A percentile compares a stretch with the other conserved stretches of the same genome.
Conservation (phyloP, 768 basidiomycete species). For the Kwoniella shandongensis region DNA sequence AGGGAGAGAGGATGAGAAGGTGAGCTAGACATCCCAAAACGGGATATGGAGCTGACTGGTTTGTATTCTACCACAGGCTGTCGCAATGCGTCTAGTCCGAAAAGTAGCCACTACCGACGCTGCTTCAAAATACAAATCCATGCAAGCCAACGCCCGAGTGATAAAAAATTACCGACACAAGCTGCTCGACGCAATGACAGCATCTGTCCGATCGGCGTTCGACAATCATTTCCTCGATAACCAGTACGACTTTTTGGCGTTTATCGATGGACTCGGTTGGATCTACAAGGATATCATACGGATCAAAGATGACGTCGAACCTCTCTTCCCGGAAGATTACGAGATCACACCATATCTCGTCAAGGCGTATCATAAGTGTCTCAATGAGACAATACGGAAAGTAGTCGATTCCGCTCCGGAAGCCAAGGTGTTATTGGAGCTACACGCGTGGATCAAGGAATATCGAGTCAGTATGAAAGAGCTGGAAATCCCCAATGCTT, state of each 20-base stretch:
- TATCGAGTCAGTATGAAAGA: constrained; percentile 95
- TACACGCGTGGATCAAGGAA: constrained; percentile 94
- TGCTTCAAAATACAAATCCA: constrained; percentile 86
- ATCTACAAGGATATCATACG: constrained; percentile 91
- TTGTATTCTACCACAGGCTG: constrained; percentile 62
- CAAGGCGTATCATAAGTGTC: constrained; percentile 82
- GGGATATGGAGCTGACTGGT: constrained; percentile 9
- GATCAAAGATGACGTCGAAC: constrained; percentile 84
- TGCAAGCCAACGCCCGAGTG: constrained; percentile 86
- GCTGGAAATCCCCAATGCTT: constrained; percentile 74
- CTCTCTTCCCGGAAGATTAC: constrained; percentile 88
- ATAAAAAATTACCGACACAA: constrained; percentile 95
- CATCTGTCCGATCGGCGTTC: constrained; percentile 72
- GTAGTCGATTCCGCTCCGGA: constrained; percentile 75
- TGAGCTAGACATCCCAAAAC: constrained; percentile 43
- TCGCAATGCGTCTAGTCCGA: constrained; percentile 89
- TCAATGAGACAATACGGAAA: constrained; percentile 70
- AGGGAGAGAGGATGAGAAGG: constrained; percentile 92
- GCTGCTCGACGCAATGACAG: constrained; percentile 73
- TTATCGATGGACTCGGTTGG: constrained; percentile 79
- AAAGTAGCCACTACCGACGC: constrained; percentile 90
- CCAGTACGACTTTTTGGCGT: constrained; percentile 66
- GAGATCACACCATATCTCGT: constrained; percentile 80
- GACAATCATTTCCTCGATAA: constrained; percentile 66
- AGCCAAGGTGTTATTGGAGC: constrained; percentile 77